phyloP scores from a whole-genome alignment of 345 rosid species.

The Brassica incana region DNA sequence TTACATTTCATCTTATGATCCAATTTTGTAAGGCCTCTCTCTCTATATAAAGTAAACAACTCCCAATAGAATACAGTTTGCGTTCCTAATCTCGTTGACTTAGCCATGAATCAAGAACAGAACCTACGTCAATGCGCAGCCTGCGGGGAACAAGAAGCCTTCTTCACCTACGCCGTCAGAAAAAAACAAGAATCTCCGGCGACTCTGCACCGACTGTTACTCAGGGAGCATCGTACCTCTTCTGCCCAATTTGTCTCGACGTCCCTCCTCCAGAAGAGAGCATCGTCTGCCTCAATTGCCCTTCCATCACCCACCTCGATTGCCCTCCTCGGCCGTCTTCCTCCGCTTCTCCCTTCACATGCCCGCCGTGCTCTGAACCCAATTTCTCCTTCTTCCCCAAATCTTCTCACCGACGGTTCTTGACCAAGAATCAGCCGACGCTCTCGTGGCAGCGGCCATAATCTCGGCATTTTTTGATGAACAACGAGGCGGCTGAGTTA shows the following conservation, averaged over 20 bases:
- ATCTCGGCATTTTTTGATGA: constrained; percentile 46
- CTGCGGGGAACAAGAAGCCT: constrained; percentile 41
- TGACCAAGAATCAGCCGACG: constrained; percentile 35
- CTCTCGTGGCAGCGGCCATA: constrained; percentile 53
- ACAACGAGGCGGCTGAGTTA: constrained; percentile 34
- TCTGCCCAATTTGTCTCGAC: constrained; percentile 56
- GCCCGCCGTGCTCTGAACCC: constrained; percentile 52
- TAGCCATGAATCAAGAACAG: constrained; percentile 39
- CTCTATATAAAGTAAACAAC: constrained; percentile 2
- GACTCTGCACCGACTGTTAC: constrained; percentile 57
- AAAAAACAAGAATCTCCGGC: constrained; percentile 27
- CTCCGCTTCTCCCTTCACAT: constrained; percentile 38
- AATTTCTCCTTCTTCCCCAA: constrained; percentile 48
- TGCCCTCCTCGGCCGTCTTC: constrained; percentile 38
- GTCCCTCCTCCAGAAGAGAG: constrained; percentile 25
- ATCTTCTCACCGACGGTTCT: not conserved
- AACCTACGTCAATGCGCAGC: constrained; percentile 33
- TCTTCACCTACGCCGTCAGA: constrained; percentile 46
- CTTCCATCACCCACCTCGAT: constrained; percentile 45
- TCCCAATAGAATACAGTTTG: constrained; percentile 6
- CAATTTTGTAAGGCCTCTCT: too few species aligned
- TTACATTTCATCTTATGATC: too few species aligned
- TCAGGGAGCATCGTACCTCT: constrained; percentile 47
- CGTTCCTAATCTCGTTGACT: constrained; percentile 14
- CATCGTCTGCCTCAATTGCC: constrained; percentile 50